Base-by-base conservation (phyloP, 139 green algal species). In the Dunaliella primolecta region DNA sequence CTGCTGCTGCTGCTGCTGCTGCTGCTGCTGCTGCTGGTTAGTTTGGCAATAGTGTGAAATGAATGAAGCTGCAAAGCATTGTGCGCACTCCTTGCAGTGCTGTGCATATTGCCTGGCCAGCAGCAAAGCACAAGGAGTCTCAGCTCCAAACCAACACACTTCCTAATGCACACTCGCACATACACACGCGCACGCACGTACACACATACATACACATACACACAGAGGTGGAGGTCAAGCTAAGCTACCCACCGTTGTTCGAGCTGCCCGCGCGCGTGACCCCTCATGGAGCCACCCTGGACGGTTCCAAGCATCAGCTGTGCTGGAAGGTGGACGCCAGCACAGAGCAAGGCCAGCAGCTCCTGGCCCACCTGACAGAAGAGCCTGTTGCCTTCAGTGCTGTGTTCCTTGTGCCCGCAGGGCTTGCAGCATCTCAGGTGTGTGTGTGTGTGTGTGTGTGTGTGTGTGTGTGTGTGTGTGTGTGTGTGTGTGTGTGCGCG, bases 351-450 rank as follows among this genome's bases (percentile, higher is more conserved):
- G 3, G 89, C 85, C 56, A 32, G 46, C 29, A 92, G 74, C 82
- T 92, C 87, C 78, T 91, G 38, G 0, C 87, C 57, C 31, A 91
- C 71, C 11, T 64, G 46, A 64, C 46, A 25, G 46, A 64, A 15
- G 46, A 64, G 46, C 46, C 46, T 64, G 46, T 64, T 64, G 46
- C 46, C 7, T 64, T 64, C 46, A 64, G 46, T 64, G 46, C 46
- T 7, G 46, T 15, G 15, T 64, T 64, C 46, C 7, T 64, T 64
- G 46, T 64, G 46, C 46, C 46, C 46, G 46, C 46, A 25, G 46
- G 46, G 7, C 15, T 64, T 7, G 46, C 46, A 25, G 46, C 46
- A 15, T 64, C 46, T 25, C 46, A 64, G 46, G 46, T 64, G 46
- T 64, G 46, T 64, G 46, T 64, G 46, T 64, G 46, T 7, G 46